phyloP scores from a whole-genome alignment of 2,329 filamentous ascomycete species.

The Aspergillus vadensis region DNA sequence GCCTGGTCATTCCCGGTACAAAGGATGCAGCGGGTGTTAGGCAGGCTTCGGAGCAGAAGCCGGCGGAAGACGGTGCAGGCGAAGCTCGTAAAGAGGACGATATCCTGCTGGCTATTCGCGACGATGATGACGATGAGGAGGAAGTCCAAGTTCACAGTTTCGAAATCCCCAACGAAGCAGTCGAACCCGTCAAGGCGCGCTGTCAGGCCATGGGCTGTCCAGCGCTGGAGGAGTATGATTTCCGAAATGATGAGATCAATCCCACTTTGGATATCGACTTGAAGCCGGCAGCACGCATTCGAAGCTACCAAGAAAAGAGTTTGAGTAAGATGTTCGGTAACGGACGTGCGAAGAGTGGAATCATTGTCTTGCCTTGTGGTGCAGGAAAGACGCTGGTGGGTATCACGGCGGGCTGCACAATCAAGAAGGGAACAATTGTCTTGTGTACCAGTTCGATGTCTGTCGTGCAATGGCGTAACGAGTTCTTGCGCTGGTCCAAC shows the following conservation, averaged over 20 bases:
- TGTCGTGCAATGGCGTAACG: conserved; percentile 92
- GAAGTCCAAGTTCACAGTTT: conserved; percentile 90
- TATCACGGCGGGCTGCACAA: conserved; percentile 96
- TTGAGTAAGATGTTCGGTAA: conserved; percentile 99
- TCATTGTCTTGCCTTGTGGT: conserved; percentile 94
- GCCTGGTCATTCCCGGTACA: conserved; percentile 89
- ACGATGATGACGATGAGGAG: conserved; percentile 81
- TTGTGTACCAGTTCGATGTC: conserved; percentile 98
- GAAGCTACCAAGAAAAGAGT: conserved; percentile 94
- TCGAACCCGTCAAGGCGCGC: conserved; percentile 85
- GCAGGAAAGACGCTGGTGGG: conserved; percentile 96
- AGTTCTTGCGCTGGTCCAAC: conserved; percentile 99
- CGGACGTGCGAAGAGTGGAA: conserved; percentile 91
- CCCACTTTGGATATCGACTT: conserved; percentile 92
- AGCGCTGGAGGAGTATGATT: conserved; percentile 95
- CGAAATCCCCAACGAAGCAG: conserved; percentile 78
- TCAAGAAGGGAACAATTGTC: conserved; percentile 94
- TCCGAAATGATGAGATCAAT: conserved; percentile 85
- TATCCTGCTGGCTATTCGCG: conserved; percentile 68
- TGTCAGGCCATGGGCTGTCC: conserved; percentile 85
- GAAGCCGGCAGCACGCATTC: conserved; percentile 83
- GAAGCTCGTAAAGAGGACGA: conserved; percentile 58
- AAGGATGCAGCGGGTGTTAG: conserved; percentile 87
- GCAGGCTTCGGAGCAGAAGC: conserved; percentile 59
- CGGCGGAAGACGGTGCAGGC: conserved; percentile 41